phyloP scores from a whole-genome alignment of 2,329 filamentous ascomycete genomes.

The Pyrenochaeta sp. region DNA sequence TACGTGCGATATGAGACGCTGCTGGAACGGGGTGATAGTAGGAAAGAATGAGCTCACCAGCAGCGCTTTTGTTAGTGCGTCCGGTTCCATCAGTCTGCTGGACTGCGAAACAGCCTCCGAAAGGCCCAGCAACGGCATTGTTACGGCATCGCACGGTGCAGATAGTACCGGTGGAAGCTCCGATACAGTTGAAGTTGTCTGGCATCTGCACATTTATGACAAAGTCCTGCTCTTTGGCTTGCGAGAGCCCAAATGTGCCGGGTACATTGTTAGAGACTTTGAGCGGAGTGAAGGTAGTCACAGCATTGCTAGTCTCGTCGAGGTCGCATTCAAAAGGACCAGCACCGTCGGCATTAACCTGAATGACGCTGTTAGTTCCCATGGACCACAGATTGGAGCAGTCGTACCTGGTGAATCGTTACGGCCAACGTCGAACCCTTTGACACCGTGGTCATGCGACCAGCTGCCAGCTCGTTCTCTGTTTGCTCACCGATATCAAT shows the following conservation, averaged over 20 bases:
- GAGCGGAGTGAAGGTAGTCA: conserved; percentile 58
- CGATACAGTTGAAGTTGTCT: conserved; percentile 62
- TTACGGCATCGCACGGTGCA: conserved; percentile 72
- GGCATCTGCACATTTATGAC: conserved; percentile 67
- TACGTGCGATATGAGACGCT: conserved; percentile 14
- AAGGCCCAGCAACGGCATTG: conserved; percentile 67
- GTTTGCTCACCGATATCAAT: conserved; percentile 51
- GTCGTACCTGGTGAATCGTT: conserved; percentile 56
- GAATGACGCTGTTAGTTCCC: conserved; percentile 41
- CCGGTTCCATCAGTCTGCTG: conserved; percentile 61
- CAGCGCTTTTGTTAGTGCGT: conserved; percentile 32
- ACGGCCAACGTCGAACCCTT: conserved; percentile 39
- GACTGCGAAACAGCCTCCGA: conserved; percentile 67
- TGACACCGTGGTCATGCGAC: conserved; percentile 39
- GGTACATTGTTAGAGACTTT: conserved; percentile 68
- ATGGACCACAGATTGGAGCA: conserved; percentile 57
- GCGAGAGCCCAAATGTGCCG: conserved; percentile 65
- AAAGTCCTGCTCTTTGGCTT: conserved; percentile 65
- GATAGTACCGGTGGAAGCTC: conserved; percentile 64
- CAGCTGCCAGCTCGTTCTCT: conserved; percentile 45
- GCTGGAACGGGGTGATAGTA: conserved; percentile 1
- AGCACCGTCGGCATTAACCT: conserved; percentile 70
- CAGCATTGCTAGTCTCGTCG: conserved; percentile 62
- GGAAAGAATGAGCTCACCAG: conserved; percentile 31
- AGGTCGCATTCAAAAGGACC: conserved; percentile 72